A percentile compares a stretch with the other conserved stretches of the same genome.
These are phyloP conservation scores for Cladophialophora psammophila DNA, from an alignment of 2,329 filamentous ascomycete genomes.

Conservation along the genomic window DNA sequence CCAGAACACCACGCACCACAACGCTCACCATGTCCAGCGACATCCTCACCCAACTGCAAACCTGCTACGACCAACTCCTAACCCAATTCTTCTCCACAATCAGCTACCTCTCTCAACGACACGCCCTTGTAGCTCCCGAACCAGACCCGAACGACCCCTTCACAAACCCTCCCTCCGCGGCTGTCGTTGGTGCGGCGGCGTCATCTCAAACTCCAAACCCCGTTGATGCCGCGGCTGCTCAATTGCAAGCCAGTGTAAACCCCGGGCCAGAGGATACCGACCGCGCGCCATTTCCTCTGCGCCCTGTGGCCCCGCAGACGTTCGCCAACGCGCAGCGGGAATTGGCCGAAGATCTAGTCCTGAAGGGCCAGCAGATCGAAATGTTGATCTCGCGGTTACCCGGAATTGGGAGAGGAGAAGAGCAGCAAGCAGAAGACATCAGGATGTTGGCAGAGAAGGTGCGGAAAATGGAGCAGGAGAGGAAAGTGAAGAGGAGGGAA, in stretches of 20 bases:
- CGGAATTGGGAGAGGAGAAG: slow-evolving; percentile 54
- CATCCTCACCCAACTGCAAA: slow-evolving; percentile 59
- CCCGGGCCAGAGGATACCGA: slow-evolving; percentile 39
- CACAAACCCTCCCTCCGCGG: slow-evolving; percentile 45
- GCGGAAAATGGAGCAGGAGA: slow-evolving; percentile 52
- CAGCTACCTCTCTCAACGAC: slow-evolving; percentile 57
- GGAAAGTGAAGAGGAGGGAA: slow-evolving; percentile 51
- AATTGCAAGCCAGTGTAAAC: slow-evolving; percentile 16
- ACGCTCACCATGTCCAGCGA: slow-evolving; percentile 45
- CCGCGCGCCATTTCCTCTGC: slow-evolving; percentile 46
- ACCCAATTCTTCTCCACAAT: slow-evolving; percentile 61
- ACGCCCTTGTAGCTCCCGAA: slow-evolving; percentile 51
- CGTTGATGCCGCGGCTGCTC: slow-evolving; percentile 27
- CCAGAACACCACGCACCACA: background rate
- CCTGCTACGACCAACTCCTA: slow-evolving; percentile 59
- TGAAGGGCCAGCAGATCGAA: slow-evolving; percentile 61
- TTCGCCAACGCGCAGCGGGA: slow-evolving; percentile 56
- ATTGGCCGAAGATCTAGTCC: slow-evolving; percentile 57
- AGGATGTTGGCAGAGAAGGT: slow-evolving; percentile 53
- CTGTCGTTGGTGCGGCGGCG: background rate
- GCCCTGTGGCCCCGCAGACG: slow-evolving; percentile 51
- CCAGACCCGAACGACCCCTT: slow-evolving; percentile 44
- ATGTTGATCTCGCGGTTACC: slow-evolving; percentile 56
- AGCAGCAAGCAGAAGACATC: slow-evolving; percentile 55
- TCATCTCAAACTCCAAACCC: slow-evolving; percentile 43